A percentile compares a stretch with the other conserved stretches of the same genome.
Conservation (phyloP, 192 early-diverging fungal genomes). For the Powellomyces hirtus region DNA sequence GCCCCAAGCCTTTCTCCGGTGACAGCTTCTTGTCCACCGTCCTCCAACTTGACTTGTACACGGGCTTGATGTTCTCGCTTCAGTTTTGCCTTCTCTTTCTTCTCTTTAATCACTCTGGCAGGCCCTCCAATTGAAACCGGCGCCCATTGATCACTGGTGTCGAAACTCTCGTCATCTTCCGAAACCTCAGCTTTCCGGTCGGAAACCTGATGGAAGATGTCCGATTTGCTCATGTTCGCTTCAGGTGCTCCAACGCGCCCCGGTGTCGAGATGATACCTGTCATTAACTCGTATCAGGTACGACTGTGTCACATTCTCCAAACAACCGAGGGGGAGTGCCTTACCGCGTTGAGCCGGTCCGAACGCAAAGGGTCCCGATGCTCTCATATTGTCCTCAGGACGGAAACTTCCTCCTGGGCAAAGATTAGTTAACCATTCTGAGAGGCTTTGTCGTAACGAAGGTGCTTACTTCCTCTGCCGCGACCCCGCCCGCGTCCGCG, state of each 20-base stretch:
- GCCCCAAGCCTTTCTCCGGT: too few relatives aligned
- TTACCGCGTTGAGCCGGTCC: conserved; percentile 28
- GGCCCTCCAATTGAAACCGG: conserved; percentile 20
- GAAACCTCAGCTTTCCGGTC: background rate
- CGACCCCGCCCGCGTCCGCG: conserved; percentile 47
- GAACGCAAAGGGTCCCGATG: conserved; percentile 32
- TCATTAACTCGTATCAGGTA: too few relatives aligned
- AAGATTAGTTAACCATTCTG: background rate
- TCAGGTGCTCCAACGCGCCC: conserved; percentile 10
- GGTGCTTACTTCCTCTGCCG: background rate
- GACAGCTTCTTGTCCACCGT: too few relatives aligned
- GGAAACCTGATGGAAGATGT: background rate
- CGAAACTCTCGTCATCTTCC: conserved; percentile 14
- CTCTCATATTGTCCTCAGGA: conserved; percentile 19
- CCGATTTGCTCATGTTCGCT: background rate
- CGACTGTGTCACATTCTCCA: too few relatives aligned
- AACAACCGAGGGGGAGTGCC: too few relatives aligned
- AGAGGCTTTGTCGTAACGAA: background rate
- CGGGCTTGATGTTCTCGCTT: background rate
- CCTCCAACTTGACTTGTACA: background rate
- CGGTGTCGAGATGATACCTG: conserved; percentile 17
- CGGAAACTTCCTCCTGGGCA: background rate
- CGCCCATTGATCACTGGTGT: conserved; percentile 24
- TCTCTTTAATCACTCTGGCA: background rate
- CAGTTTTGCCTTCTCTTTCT: background rate